These are phyloP conservation scores for Dissophora ornata DNA, from an alignment of 192 early-diverging fungal species.

Conservation along the genomic window DNA sequence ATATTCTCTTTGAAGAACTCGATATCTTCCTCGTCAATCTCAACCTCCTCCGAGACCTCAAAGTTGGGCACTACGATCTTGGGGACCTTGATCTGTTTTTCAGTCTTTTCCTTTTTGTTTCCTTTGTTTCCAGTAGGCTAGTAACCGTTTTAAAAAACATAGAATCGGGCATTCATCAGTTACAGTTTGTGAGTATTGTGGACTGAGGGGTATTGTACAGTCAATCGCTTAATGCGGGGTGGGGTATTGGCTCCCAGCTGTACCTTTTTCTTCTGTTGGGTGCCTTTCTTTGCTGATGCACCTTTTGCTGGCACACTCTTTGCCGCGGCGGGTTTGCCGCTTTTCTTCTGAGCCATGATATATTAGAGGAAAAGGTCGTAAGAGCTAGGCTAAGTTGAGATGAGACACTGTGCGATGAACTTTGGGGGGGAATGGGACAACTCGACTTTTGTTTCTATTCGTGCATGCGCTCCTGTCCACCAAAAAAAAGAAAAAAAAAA, in stretches of 20 bases:
- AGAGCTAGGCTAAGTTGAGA: background rate
- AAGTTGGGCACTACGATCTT: conserved; percentile 55
- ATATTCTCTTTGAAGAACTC: conserved; percentile 78
- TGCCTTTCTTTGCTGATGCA: background rate
- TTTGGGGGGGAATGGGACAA: too few relatives aligned
- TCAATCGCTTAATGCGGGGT: too few relatives aligned
- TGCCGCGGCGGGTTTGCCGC: conserved; percentile 12
- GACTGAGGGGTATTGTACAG: too few relatives aligned
- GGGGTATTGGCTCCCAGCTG: too few relatives aligned
- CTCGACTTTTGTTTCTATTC: too few relatives aligned
- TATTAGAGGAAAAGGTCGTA: background rate
- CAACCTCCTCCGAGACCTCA: conserved; percentile 69
- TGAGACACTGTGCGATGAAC: too few relatives aligned
- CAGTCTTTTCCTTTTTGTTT: conserved; percentile 39
- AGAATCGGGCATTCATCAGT: too few relatives aligned
- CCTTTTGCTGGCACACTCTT: too few relatives aligned
- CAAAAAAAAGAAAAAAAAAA: conserved; percentile 9
- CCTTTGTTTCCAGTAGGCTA: conserved; percentile 15
- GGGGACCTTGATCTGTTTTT: conserved; percentile 53
- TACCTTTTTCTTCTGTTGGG: conserved; percentile 37
- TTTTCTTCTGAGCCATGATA: conserved; percentile 29
- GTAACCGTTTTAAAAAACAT: background rate
- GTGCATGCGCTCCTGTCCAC: too few relatives aligned
- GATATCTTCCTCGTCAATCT: conserved; percentile 78
- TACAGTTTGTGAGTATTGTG: too few relatives aligned